Evolutionary conservation across 139 green algal species (phyloP).

Genomic region (Micractinium sp.): DNA sequence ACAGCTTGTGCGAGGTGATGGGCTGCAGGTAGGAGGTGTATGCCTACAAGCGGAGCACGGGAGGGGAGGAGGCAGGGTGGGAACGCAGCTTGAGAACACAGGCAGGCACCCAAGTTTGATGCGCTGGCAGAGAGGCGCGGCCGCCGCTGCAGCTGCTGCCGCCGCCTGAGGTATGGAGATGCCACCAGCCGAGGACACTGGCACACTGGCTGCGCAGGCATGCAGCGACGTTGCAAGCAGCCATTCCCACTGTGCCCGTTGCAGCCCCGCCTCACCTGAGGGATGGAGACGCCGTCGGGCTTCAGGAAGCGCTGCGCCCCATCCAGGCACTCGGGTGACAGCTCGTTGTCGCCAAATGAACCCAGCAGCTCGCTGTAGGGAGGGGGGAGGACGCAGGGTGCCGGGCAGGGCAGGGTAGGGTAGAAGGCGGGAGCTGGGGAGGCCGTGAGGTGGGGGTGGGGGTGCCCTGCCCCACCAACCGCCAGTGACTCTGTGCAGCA

Average conservation of each 20-base stretch:
- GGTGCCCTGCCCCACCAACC: too few relatives aligned
- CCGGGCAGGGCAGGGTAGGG: background rate
- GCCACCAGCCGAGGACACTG: too few relatives aligned
- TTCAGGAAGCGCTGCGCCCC: conserved; percentile 91
- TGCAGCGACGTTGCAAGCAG: too few relatives aligned
- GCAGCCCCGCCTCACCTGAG: conserved; percentile 26
- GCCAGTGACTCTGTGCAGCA: background rate
- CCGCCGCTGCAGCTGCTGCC: too few relatives aligned
- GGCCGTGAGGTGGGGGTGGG: too few relatives aligned
- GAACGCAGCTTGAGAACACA: too few relatives aligned
- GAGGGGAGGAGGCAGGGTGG: background rate
- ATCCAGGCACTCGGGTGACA: conserved; percentile 95
- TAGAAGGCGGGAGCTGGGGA: conserved; percentile 14
- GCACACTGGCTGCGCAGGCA: too few relatives aligned
- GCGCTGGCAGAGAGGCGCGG: too few relatives aligned
- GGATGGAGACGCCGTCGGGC: conserved; percentile 82
- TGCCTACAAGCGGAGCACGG: background rate
- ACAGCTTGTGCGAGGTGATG: conserved; percentile 87
- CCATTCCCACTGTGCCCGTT: too few relatives aligned
- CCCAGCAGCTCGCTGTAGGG: conserved; percentile 86
- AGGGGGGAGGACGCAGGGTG: conserved; percentile 10
- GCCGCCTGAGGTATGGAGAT: too few relatives aligned
- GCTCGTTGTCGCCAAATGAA: conserved; percentile 98
- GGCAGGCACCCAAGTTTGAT: too few relatives aligned
- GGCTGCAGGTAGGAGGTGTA: conserved; percentile 87